These are phyloP conservation scores for Guyanaporus albipodus DNA, from an alignment of 768 basidiomycete genomes.

Conservation along the genomic window DNA sequence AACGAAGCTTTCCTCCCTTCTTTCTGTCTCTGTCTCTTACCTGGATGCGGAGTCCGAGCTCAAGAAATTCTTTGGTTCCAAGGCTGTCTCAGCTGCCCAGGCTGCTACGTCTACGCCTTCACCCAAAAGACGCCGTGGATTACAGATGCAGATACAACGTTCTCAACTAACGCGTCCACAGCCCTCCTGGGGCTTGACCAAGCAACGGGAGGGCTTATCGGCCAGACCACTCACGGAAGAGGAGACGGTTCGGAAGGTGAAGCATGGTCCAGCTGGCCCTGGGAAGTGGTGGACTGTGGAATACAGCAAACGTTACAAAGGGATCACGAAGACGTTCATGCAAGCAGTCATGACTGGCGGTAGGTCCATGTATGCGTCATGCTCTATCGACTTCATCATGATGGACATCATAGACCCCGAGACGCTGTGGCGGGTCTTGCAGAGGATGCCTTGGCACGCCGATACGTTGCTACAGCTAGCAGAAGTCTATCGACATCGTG, in stretches of 20 bases:
- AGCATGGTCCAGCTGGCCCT: conserved; percentile 37
- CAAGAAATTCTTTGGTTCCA: conserved; percentile 89
- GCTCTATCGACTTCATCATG: background rate
- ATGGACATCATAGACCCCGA: conserved; percentile 57
- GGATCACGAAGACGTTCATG: conserved; percentile 77
- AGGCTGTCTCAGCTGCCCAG: conserved; percentile 71
- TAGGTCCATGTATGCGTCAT: conserved; percentile 32
- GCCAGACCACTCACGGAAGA: conserved; percentile 53
- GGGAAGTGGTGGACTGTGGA: conserved; percentile 91
- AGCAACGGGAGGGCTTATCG: conserved; percentile 68
- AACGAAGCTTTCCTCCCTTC: conserved; percentile 47
- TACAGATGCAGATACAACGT: conserved; percentile 38
- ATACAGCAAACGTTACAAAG: conserved; percentile 81
- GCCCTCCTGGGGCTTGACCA: conserved; percentile 68
- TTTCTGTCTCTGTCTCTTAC: conserved; percentile 75
- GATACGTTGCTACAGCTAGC: conserved; percentile 60
- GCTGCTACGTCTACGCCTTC: conserved; percentile 32
- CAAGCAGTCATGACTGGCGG: conserved; percentile 78
- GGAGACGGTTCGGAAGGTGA: conserved; percentile 48
- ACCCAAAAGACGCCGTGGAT: conserved; percentile 37
- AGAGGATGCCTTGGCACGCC: conserved; percentile 83
- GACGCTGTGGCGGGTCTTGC: conserved; percentile 71
- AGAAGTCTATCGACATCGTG: conserved; percentile 57
- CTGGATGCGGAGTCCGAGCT: conserved; percentile 90
- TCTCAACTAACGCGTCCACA: conserved; percentile 79